Evolutionary conservation across 306 rosid species (phyloP).

Genomic region (Gynostemma pentaphyllum): DNA sequence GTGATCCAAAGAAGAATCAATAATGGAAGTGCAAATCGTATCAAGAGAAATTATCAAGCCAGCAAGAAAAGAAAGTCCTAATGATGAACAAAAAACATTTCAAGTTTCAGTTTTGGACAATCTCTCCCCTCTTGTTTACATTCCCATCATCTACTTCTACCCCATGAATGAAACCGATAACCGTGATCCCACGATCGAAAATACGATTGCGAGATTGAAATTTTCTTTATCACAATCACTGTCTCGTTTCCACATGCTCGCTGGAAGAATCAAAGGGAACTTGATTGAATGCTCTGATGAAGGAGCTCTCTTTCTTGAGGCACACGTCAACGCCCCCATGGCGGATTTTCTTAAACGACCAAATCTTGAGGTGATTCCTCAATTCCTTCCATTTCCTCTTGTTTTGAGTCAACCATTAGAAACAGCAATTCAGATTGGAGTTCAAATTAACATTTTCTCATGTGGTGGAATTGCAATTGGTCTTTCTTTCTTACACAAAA

Average conservation of each 20-base stretch:
- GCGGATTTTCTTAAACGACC: not conserved
- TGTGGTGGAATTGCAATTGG: not conserved
- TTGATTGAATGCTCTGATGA: slow-evolving; percentile 10
- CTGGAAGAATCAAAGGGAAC: slow-evolving; percentile 10
- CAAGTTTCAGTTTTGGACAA: slow-evolving; percentile 42
- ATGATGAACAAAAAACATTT: slow-evolving; percentile 20
- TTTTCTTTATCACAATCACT: slow-evolving; percentile 30
- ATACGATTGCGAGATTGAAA: slow-evolving; percentile 12
- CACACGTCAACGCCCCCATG: not conserved
- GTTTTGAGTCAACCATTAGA: not conserved
- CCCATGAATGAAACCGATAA: not conserved
- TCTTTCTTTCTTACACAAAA: not conserved
- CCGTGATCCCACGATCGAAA: not conserved
- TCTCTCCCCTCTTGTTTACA: slow-evolving; percentile 25
- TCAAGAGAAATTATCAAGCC: slow-evolving; percentile 17
- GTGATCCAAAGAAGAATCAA: not conserved
- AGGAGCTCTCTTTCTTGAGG: slow-evolving; percentile 12
- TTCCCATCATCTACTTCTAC: slow-evolving; percentile 25
- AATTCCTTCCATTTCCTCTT: not conserved
- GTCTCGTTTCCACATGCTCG: slow-evolving; percentile 28
- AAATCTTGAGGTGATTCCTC: not conserved
- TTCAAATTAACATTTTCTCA: not conserved
- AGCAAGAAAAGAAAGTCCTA: slow-evolving; percentile 20
- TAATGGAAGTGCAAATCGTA: slow-evolving; percentile 6
- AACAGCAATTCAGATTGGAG: not conserved